Evolutionary conservation across 75 land plant species (phyloP), one percentile per base, ranked within the genome.

Genomic region (Sequoia sempervirens): DNA sequence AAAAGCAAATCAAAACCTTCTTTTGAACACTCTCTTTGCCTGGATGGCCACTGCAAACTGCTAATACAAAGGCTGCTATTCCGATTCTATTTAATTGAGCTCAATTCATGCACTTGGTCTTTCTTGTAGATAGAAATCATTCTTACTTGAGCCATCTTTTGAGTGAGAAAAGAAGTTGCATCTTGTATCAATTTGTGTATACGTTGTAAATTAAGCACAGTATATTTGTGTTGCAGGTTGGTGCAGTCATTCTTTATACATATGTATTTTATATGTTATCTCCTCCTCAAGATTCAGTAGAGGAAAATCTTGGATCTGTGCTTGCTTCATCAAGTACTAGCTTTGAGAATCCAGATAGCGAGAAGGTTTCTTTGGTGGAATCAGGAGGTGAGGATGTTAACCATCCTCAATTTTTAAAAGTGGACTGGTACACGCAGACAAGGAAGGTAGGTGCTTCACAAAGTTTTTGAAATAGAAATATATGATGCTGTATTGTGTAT

Each of bases 211-310:
- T 70, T 78, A 78, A 78, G 50, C 7, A 1, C 52, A 78, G n/a
- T 10, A 45, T 28, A 78, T 75, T 81, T 58, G 52, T 75, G 18
- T 1, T 69, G 40, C 93, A 96, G 99, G 97, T 96, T 84, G 99
- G 99, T 79, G 99, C 99, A 45, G 93, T 95, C 12, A 86, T 96
- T 75, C 89, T 96, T 38, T 96, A 96, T 83, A 96, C 99, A 6
- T 95, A 92, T 85, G 99, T 93, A 45, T 96, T 87, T 85, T 86
- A 89, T 26, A 96, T 95, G 99, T 90, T 96, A 83, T 92, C 95
- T 54, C 99, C 97, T 81, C 95, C 97, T 32, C 87, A 90, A 56
- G 93, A 86, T 76, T 88, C 90, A 70, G 85, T 88, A 40, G 84
- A 88, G 85, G 92, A 87, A 80, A 74, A 80, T 10, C 56, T 73